Evolutionary conservation across 805 yeast species (phyloP).

Genomic region (Cyberlindnera misumaiensis): DNA sequence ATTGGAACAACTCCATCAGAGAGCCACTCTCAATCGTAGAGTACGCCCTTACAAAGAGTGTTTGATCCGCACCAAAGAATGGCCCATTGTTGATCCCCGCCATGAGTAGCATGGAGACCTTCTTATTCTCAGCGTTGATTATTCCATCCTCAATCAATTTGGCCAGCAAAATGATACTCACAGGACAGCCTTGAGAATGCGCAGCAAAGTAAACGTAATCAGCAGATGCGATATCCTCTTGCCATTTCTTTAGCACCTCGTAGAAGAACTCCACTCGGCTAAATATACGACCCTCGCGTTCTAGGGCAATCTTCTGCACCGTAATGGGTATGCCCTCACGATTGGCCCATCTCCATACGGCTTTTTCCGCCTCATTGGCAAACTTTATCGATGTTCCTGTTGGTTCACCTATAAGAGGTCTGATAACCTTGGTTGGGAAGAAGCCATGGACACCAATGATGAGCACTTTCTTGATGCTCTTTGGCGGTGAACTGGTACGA

Average conservation of each 20-base stretch:
- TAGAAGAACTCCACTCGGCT: slow-evolving; percentile 81
- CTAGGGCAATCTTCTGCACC: slow-evolving; percentile 86
- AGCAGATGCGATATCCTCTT: slow-evolving; percentile 44
- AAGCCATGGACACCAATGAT: slow-evolving; percentile 95
- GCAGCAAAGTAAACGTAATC: slow-evolving; percentile 89
- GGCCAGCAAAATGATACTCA: slow-evolving; percentile 73
- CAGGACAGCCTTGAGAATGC: slow-evolving; percentile 96
- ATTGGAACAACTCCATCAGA: slow-evolving; percentile 77
- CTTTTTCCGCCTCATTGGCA: slow-evolving; percentile 82
- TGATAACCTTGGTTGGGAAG: slow-evolving; percentile 78
- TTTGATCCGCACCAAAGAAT: slow-evolving; percentile 82
- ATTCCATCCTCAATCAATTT: slow-evolving; percentile 57
- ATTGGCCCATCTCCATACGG: slow-evolving; percentile 58
- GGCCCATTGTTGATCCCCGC: slow-evolving; percentile 96
- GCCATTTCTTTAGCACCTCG: slow-evolving; percentile 63
- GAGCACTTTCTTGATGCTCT: slow-evolving; percentile 48
- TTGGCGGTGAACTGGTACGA: slow-evolving; percentile 10
- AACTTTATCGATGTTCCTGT: slow-evolving; percentile 92
- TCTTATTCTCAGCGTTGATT: slow-evolving; percentile 27
- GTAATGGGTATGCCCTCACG: slow-evolving; percentile 30
- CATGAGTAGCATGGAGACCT: slow-evolving; percentile 78
- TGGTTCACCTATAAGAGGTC: slow-evolving; percentile 90
- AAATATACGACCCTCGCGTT: slow-evolving; percentile 86
- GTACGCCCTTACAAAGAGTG: slow-evolving; percentile 77
- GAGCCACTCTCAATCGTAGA: slow-evolving; percentile 88